Evolutionary conservation across 768 basidiomycete genomes (phyloP).

Genomic region (Roridomyces roridus): DNA sequence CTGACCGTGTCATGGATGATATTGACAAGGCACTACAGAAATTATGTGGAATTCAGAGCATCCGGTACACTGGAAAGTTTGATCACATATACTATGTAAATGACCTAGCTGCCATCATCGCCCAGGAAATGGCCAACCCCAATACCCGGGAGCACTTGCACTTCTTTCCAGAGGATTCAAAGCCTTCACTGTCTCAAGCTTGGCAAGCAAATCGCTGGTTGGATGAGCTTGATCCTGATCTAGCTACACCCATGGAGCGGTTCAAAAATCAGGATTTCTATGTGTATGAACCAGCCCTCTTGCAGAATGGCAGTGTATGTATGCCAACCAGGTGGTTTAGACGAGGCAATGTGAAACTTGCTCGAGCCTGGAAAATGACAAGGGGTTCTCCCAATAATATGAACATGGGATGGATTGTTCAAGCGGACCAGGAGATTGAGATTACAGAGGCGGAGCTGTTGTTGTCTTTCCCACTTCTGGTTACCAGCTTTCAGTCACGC

Average conservation of each 20-base stretch:
- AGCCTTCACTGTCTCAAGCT: conserved; percentile 9
- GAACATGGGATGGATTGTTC: conserved; percentile 16
- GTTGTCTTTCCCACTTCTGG: conserved; percentile 12
- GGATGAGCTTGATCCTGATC: conserved; percentile 13
- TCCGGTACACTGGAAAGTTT: conserved; percentile 27
- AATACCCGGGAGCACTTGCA: conserved; percentile 15
- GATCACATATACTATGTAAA: conserved; percentile 29
- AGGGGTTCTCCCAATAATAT: not conserved
- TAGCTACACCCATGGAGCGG: conserved; percentile 23
- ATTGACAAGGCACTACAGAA: conserved; percentile 22
- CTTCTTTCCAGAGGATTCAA: conserved; percentile 27
- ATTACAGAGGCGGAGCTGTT: conserved; percentile 6
- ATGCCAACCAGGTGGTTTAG: conserved; percentile 28
- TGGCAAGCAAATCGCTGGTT: conserved; percentile 25
- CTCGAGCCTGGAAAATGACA: conserved; percentile 4
- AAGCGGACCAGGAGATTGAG: conserved; percentile 1
- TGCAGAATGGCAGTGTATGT: conserved; percentile 6
- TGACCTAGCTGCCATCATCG: conserved; percentile 23
- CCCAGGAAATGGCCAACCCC: conserved; percentile 33
- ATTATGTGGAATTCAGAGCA: conserved; percentile 24
- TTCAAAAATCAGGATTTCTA: conserved; percentile 17
- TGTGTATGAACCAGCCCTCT: conserved; percentile 21
- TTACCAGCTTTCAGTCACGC: not conserved
- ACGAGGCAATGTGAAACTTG: not conserved
- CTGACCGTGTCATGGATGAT: conserved; percentile 17